A percentile compares a stretch with the other conserved stretches of the same genome.
Conservation (phyloP, 192 early-diverging fungal genomes). For the Coemansia aciculifera region DNA sequence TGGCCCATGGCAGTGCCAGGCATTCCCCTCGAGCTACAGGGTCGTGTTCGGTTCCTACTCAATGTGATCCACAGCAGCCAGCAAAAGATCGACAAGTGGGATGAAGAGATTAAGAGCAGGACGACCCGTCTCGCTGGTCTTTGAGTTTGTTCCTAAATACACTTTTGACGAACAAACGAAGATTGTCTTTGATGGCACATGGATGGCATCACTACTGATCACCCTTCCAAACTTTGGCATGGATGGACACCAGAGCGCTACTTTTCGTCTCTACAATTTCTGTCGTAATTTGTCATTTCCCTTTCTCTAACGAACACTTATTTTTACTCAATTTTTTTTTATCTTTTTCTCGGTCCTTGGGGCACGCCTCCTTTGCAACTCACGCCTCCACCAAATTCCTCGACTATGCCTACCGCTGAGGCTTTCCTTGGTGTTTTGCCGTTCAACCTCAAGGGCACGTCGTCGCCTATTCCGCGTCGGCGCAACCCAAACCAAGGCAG, state of each 20-base stretch:
- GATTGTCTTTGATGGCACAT: neutral
- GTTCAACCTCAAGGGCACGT: conserved; percentile 44
- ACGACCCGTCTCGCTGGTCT: conserved; percentile 21
- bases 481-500: conserved; percentile 43
- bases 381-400: neutral
- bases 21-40: conserved; percentile 62
- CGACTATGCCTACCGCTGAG: conserved; percentile 45
- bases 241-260: neutral
- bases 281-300: neutral
- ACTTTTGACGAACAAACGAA: too few species aligned
- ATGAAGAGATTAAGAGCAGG: conserved; percentile 36
- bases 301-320: neutral
- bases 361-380: neutral
- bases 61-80: conserved; percentile 59
- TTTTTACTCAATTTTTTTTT: conserved; percentile 9
- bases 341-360: neutral
- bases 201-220: neutral
- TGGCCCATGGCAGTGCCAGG: conserved; percentile 36
- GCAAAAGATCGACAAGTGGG: conserved; percentile 57
- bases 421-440: conserved; percentile 51
- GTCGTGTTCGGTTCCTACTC: conserved; percentile 61
- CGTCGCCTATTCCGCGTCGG: conserved; percentile 44
- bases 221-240: too few species aligned
- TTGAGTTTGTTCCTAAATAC: neutral
- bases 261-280: too few species aligned